Conservation (phyloP, 495 filamentous ascomycete species). For the Penicillium salamii region DNA sequence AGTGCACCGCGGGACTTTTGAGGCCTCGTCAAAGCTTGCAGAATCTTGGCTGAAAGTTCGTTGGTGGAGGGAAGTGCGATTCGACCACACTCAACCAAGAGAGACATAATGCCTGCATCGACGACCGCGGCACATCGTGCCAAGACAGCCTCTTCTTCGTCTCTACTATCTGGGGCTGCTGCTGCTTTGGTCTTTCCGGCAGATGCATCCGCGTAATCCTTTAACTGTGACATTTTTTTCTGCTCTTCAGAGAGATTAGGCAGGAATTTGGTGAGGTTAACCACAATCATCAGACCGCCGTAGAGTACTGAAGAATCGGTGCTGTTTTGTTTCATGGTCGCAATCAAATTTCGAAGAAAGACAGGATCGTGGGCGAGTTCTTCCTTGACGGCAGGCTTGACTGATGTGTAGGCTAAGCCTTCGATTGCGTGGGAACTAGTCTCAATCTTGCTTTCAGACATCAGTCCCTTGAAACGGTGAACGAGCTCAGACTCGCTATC, state of each 20-base stretch:
- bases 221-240: conserved; percentile 83
- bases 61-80: conserved; percentile 62
- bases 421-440: conserved; percentile 71
- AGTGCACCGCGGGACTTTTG: conserved; percentile 70
- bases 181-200: conserved; percentile 51
- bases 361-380: conserved; percentile 61
- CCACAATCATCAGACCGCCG: conserved; percentile 77
- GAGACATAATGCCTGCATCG: conserved; percentile 67
- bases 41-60: conserved; percentile 66
- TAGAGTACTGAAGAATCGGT: conserved; percentile 72
- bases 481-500: conserved; percentile 67
- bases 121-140: conserved; percentile 75
- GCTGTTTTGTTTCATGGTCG: conserved; percentile 55
- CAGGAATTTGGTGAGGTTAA: conserved; percentile 78
- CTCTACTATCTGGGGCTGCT: conserved; percentile 61
- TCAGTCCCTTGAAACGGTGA: conserved; percentile 72
- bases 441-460: conserved; percentile 58
- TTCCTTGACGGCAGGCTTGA: conserved; percentile 81
- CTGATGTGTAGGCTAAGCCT: conserved; percentile 86
- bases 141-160: conserved; percentile 70
- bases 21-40: conserved; percentile 70
- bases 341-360: conserved; percentile 66
- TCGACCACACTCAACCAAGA: conserved; percentile 69
- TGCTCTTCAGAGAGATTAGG: conserved; percentile 85
- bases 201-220: conserved; percentile 84